phyloP scores from a whole-genome alignment of 257 asterid species.

The Ligustrum vulgare region DNA sequence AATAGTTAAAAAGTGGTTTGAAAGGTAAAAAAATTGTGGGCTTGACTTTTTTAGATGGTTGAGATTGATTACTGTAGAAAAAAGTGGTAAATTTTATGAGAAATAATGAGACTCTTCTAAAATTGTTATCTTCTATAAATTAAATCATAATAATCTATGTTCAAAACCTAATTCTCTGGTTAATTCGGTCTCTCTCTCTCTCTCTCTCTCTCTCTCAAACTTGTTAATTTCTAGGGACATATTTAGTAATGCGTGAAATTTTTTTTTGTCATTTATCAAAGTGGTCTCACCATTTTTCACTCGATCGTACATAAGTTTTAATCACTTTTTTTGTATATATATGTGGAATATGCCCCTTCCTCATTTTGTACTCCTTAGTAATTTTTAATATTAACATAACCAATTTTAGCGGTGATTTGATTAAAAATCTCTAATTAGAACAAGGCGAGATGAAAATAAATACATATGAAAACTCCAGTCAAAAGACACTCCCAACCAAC shows the following conservation, averaged over 20 bases:
- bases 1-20: too few species aligned
- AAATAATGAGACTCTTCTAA: slow-evolving; percentile 32
- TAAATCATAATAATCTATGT: slow-evolving; percentile 9
- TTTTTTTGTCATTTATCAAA: background rate
- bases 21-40: too few species aligned
- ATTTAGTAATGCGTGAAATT: background rate
- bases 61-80: too few species aligned
- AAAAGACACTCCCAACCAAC: background rate
- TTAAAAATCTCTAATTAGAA: background rate
- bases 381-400: too few species aligned
- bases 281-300: background rate
- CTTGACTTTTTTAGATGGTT: too few species aligned
- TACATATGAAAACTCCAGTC: background rate
- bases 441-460: background rate
- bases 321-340: background rate
- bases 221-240: background rate
- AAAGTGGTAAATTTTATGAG: too few species aligned
- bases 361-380: too few species aligned
- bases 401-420: background rate
- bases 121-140: slow-evolving; percentile 46
- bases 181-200: slow-evolving; percentile 5
- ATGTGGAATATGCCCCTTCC: background rate
- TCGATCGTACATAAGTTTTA: too few species aligned
- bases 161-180: slow-evolving; percentile 20
- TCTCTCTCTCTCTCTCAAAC: slow-evolving; percentile 15